Evolutionary conservation across 2,329 filamentous ascomycete genomes (phyloP).

Genomic region (Lasiodiplodia hormozganensis): DNA sequence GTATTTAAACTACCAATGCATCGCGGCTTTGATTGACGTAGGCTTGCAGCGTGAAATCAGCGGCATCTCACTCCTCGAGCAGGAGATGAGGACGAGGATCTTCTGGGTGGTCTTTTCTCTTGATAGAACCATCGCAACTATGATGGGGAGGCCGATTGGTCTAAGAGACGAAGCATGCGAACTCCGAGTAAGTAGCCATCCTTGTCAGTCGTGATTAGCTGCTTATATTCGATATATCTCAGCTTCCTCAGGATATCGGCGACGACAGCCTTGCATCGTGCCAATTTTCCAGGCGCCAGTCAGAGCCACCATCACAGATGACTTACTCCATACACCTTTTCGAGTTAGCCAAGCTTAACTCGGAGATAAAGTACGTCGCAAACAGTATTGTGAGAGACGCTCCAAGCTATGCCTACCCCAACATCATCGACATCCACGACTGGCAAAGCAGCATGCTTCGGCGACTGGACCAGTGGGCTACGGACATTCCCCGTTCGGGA

Average conservation of each 20-base stretch:
- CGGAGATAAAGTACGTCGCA: conserved; percentile 64
- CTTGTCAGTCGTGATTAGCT: conserved; percentile 13
- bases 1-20: conserved; percentile 64
- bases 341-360: conserved; percentile 57
- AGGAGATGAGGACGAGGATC: conserved; percentile 61
- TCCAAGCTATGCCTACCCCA: conserved; percentile 57
- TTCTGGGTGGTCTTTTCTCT: conserved; percentile 63
- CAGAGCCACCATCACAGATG: conserved; percentile 41
- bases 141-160: conserved; percentile 64
- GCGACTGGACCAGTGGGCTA: conserved; percentile 51
- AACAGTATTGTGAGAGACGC: conserved; percentile 59
- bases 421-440: conserved; percentile 23
- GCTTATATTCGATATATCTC: not conserved
- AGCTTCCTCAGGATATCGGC: not conserved
- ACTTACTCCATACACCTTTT: conserved; percentile 59
- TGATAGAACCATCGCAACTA: conserved; percentile 60
- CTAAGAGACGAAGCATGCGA: conserved; percentile 63
- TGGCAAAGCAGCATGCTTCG: conserved; percentile 51
- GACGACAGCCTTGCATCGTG: not conserved
- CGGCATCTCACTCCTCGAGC: conserved; percentile 55
- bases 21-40: conserved; percentile 59
- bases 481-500: not conserved
- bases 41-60: conserved; percentile 60
- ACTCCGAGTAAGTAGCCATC: conserved; percentile 51
- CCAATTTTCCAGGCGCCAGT: not conserved